Base-by-base conservation (phyloP, 352 stramenopile species). In the Pythium sp. region DNA sequence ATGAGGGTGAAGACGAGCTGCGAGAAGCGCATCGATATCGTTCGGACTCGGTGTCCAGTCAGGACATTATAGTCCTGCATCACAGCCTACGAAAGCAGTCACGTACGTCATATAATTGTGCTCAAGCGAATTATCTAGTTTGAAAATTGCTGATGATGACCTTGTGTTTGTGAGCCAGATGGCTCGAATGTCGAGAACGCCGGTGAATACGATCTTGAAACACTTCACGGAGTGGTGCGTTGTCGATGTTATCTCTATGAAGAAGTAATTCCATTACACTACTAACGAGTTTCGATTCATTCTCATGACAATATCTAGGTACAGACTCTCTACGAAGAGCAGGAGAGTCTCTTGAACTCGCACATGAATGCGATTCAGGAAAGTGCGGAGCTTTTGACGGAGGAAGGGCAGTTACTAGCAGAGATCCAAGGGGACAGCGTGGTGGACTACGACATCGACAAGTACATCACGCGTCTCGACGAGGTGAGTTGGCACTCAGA, bases 311-410 rank as follows among this genome's bases (percentile, higher is more conserved):
- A 18, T 5, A 2, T 9, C 22, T 64, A 91, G 71, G 90, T 98
- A 1, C 86, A 98, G 70, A 91, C 82, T 22, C 70, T 99, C 11
- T 98, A 98, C 64, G 96, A 99, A 77, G 90, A 99, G 64, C 96
- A 99, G 83, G 97, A 99, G 71, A 81, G 87, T 9, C 73, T 99
- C 38, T 76, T 99, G 51, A 98, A 98, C 62, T 75, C 93, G 20
- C 97, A 99, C 81, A 99, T 99, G 96, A 95, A 81, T 51, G 90
- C 93, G 36, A 98, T 98, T 68, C 92, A 99, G 82, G 94, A 99
- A 77, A 99, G 97, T 67, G 97, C 97, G 0, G 94, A 99, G 73
- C 82, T 99, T 22, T 75, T 99, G 14, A 98, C 96, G 1, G 92
- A 99, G 68, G 97, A 99, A 90, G 96, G 96, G 11, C 78, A 84